A percentile compares a stretch with the other conserved stretches of the same genome.
These are phyloP conservation scores for Pleoardoris graminearum DNA, from an alignment of 2,329 filamentous ascomycete species.

Conservation along the genomic window DNA sequence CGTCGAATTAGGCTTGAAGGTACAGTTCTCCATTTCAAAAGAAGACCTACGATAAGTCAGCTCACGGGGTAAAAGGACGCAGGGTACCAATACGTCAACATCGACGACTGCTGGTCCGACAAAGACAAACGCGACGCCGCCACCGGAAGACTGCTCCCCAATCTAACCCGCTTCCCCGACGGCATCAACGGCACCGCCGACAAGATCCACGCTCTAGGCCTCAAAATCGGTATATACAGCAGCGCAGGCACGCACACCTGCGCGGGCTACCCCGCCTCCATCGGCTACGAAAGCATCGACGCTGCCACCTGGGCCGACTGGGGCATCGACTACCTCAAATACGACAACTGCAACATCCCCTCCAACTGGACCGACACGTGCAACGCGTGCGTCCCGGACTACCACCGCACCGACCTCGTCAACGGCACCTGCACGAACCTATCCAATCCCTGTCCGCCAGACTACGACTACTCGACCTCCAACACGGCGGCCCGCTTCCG, in stretches of 20 bases:
- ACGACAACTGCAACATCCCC: constrained; percentile 33
- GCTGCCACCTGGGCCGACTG: constrained; percentile 56
- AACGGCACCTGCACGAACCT: too few species aligned
- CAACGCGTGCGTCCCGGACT: constrained; percentile 50
- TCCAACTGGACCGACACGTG: constrained; percentile 26
- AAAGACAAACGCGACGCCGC: constrained; percentile 49
- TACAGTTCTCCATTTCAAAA: too few species aligned
- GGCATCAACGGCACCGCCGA: constrained; percentile 59
- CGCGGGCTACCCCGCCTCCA: constrained; percentile 58
- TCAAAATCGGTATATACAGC: constrained; percentile 66
- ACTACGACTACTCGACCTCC: constrained; percentile 56
- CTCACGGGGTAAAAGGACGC: too few species aligned
- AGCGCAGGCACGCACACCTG: constrained; percentile 56
- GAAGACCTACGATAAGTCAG: too few species aligned
- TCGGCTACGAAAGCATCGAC: constrained; percentile 60
- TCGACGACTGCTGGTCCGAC: constrained; percentile 60
- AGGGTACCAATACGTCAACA: constrained; percentile 59
- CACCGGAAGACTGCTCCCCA: constrained; percentile 47
- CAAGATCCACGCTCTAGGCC: constrained; percentile 57
- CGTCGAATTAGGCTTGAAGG: constrained; percentile 23
- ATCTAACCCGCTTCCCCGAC: constrained; percentile 52
- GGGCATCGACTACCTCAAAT: constrained; percentile 36
- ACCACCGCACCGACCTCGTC: too few species aligned
- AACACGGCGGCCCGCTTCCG: constrained; percentile 55
- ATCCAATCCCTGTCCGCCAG: constrained; percentile 47